phyloP scores from a whole-genome alignment of 2,329 filamentous ascomycete genomes.

The Xylariaceae sp. region DNA sequence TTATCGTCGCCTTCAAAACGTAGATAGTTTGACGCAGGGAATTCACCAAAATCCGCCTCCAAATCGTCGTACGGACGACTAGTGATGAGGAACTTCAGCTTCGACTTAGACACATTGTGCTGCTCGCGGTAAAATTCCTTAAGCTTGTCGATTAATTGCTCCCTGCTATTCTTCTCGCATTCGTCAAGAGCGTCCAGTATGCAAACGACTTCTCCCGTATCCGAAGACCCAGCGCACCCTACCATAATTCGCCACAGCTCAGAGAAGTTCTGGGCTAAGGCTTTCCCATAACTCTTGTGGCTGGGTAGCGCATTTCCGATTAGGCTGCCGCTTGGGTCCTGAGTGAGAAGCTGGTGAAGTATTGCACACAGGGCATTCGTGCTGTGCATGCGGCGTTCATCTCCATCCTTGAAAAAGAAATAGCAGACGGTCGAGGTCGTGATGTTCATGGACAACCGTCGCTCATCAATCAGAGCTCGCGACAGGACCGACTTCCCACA shows the following conservation, averaged over 20 bases:
- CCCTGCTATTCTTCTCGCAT: not conserved
- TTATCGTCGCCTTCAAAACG: slow-evolving; percentile 8
- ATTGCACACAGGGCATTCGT: slow-evolving; percentile 1
- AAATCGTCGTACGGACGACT: slow-evolving; percentile 11
- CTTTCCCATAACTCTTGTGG: not conserved
- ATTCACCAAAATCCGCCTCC: not conserved
- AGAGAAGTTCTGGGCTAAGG: not conserved
- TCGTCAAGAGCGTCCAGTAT: slow-evolving; percentile 15
- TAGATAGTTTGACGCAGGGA: not conserved
- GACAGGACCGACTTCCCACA: slow-evolving; percentile 17
- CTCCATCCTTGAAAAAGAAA: slow-evolving; percentile 18
- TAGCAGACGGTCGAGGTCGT: slow-evolving; percentile 8
- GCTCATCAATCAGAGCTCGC: slow-evolving; percentile 6
- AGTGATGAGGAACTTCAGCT: slow-evolving; percentile 14
- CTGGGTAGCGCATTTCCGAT: not conserved
- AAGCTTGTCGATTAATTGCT: not conserved
- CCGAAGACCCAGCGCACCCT: not conserved
- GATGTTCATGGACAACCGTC: not conserved
- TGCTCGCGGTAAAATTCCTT: not conserved
- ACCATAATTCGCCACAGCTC: slow-evolving; percentile 11
- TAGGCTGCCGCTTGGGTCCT: not conserved
- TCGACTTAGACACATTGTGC: not conserved
- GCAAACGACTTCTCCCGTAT: slow-evolving; percentile 9
- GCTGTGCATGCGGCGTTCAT: not conserved
- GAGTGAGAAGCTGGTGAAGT: slow-evolving; percentile 11